Base-by-base conservation (phyloP, 768 basidiomycete species). In the Mycena rebaudengoi region DNA sequence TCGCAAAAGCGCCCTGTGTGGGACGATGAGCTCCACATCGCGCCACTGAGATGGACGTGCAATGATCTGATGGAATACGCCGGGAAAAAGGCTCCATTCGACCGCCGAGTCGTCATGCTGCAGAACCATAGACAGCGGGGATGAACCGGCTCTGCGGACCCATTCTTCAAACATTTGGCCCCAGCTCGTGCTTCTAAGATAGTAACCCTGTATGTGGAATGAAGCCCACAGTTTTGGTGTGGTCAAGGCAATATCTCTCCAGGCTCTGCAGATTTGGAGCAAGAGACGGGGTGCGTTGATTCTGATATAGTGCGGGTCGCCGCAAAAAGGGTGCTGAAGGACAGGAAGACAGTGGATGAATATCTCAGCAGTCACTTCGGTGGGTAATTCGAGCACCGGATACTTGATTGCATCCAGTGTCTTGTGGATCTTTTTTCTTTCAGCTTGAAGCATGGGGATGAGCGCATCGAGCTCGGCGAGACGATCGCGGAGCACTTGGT, bases 191-290 rank as follows among this genome's bases (percentile, higher is more conserved):
- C 20, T 29, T 18, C 12, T 18, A 2, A 21, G 43, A 18, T 18
- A 4, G 3, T 29, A 23, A 2, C 45, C 7, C 14, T 12, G 23
- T 13, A 52, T 37, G 13, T 16, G 7, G 28, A 53, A 39, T 18
- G 51, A 18, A 5, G 60, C 18, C 60, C 60, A 61, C 7, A 53
- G 13, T 7, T 23, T 35, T n/a, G 60, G 60, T 0, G 60, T 53
- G 1, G 35, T 12, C 2, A 53, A 18, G 20, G 44, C 60, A 30
- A 61, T n/a, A 3, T 33, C 1, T 30, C 51, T 52, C 60, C 60
- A 61, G 5, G 43, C 28, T 23, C 51, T n/a, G 32, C 60, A 61
- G 12, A 53, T 35, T 6, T 40, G 23, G 7, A 41, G 35, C 25
- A 60, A 20, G 16, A 51, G 10, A n/a, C n/a, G n/a, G n/a, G n/a